Conservation (phyloP, 2,329 filamentous ascomycete species). For the Colletotrichum aenigma region DNA sequence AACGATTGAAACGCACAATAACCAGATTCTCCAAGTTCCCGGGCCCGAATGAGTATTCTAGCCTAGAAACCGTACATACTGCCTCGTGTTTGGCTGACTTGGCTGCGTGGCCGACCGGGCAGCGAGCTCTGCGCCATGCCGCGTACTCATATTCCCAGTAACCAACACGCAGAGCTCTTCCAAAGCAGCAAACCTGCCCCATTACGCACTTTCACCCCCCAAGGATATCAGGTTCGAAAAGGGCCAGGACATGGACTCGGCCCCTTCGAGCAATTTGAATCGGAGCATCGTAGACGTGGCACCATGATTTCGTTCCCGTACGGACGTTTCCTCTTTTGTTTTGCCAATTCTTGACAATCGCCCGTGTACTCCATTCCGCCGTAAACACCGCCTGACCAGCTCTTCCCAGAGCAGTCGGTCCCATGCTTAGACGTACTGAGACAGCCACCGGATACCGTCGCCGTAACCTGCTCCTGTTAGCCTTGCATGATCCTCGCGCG, state of each 20-base stretch:
- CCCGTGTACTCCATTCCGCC: conserved; percentile 4
- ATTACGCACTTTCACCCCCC: conserved; percentile 5
- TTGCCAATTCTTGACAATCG: conserved; percentile 1
- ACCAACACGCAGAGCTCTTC: not conserved
- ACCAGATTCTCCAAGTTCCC: conserved; percentile 8
- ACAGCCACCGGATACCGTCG: conserved; percentile 89
- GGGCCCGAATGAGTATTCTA: conserved; percentile 7
- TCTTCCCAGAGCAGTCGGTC: not conserved
- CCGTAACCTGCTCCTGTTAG: conserved; percentile 68
- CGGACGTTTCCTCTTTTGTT: not conserved
- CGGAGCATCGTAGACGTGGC: conserved; percentile 12
- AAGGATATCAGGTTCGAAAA: not conserved
- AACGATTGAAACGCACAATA: conserved; percentile 13
- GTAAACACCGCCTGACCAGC: conserved; percentile 1
- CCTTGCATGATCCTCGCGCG: not conserved
- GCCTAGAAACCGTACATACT: conserved; percentile 14
- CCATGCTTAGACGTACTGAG: conserved; percentile 79
- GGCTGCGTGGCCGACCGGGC: not conserved
- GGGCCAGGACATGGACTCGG: not conserved
- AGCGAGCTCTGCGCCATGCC: not conserved
- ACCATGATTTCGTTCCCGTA: conserved; percentile 1
- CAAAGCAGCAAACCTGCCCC: not conserved
- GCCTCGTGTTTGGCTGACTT: conserved; percentile 3
- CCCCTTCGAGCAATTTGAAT: not conserved
- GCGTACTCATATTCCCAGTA: not conserved